Percentiles rank a stretch among this genome's conserved stretches.
Conservation (phyloP, 768 basidiomycete genomes). For the Lactarius hengduanensis region DNA sequence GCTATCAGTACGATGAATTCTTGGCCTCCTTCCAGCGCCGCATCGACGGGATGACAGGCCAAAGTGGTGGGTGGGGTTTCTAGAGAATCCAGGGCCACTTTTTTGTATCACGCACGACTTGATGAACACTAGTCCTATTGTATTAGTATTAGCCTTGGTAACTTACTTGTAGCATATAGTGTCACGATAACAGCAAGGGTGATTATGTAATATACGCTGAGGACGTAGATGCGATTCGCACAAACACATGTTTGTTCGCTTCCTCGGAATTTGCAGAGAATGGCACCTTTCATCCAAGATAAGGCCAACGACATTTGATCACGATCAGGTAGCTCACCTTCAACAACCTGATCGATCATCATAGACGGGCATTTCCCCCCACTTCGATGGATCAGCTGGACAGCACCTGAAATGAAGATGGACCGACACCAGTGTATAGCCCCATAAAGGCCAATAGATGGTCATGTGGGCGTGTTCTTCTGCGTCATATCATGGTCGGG, state of each 20-base stretch:
- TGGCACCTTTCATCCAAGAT: slow-evolving; percentile 49
- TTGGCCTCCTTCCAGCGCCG: slow-evolving; percentile 22
- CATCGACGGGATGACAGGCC: slow-evolving; percentile 24
- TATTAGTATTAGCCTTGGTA: background rate
- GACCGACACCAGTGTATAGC: no score
- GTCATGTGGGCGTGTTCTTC: no score
- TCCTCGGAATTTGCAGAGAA: slow-evolving; percentile 78
- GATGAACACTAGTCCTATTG: background rate
- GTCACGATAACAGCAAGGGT: background rate
- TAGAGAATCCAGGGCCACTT: background rate
- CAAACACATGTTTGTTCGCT: slow-evolving; percentile 61
- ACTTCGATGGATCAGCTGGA: slow-evolving; percentile 64
- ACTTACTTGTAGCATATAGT: background rate
- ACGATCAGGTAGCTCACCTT: slow-evolving; percentile 46
- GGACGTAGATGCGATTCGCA: slow-evolving; percentile 87
- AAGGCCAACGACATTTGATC: slow-evolving; percentile 8
- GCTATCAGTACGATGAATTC: slow-evolving; percentile 20
- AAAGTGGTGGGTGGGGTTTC: slow-evolving; percentile 24
- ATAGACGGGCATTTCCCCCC: slow-evolving; percentile 92
- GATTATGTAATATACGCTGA: background rate
- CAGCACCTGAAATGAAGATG: no score
- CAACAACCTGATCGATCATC: slow-evolving; percentile 85
- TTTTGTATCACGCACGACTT: background rate
- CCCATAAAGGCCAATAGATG: no score
- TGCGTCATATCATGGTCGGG: no score